Conservation (phyloP, 208 protist species). For the Eutreptiella sp. region DNA sequence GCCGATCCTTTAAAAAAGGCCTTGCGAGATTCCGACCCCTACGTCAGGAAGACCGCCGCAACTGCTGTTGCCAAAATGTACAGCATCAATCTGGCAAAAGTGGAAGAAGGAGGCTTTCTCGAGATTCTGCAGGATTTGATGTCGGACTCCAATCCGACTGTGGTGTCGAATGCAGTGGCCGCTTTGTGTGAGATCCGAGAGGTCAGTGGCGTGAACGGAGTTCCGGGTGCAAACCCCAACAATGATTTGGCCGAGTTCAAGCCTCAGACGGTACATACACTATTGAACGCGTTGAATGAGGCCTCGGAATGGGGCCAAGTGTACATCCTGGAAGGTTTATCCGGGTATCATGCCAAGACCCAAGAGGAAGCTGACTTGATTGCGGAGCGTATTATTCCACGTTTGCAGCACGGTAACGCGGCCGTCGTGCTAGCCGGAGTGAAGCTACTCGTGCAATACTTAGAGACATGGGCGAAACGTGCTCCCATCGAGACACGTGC, state of each 20-base stretch:
- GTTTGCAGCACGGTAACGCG: constrained; percentile 86
- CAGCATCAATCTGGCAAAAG: constrained; percentile 77
- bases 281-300: constrained; percentile 79
- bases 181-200: constrained; percentile 82
- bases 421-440: constrained; percentile 89
- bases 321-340: constrained; percentile 90
- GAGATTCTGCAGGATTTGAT: constrained; percentile 81
- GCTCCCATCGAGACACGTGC: constrained; percentile 6
- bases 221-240: constrained; percentile 32
- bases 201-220: too few relatives aligned
- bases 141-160: constrained; percentile 90
- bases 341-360: constrained; percentile 47
- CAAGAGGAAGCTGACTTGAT: constrained; percentile 71
- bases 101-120: constrained; percentile 73
- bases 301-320: constrained; percentile 94
- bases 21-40: constrained; percentile 90
- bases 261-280: constrained; percentile 57
- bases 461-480: constrained; percentile 47
- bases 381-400: constrained; percentile 81
- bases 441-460: constrained; percentile 66
- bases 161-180: constrained; percentile 91
- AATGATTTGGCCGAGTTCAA: constrained; percentile 58
- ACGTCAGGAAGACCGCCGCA: constrained; percentile 96
- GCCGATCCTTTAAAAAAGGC: constrained; percentile 81
- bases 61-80: constrained; percentile 95